Evolutionary conservation across 2,329 filamentous ascomycete genomes (phyloP).

Genomic region (Pseudogymnoascus sp.): DNA sequence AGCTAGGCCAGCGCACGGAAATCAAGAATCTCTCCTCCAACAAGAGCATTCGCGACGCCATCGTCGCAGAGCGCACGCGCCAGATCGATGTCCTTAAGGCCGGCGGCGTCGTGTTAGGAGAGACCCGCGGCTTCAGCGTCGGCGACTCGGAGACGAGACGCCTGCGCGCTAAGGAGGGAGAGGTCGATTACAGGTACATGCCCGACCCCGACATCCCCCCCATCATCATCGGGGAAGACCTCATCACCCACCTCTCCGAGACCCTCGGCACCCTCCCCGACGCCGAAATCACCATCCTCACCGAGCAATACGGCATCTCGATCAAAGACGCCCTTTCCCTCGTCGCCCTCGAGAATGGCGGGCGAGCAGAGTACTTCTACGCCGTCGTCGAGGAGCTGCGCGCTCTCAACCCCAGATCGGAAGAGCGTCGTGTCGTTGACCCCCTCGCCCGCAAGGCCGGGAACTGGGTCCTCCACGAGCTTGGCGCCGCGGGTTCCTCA

Average conservation of each 20-base stretch:
- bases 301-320: conserved; percentile 57
- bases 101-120: conserved; percentile 68
- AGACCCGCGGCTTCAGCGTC: conserved; percentile 89
- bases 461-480: conserved; percentile 68
- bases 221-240: conserved; percentile 61
- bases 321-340: conserved; percentile 78
- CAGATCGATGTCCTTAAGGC: conserved; percentile 74
- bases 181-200: conserved; percentile 98
- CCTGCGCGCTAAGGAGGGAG: conserved; percentile 86
- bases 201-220: conserved; percentile 86
- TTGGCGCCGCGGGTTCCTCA: conserved; percentile 53
- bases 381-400: conserved; percentile 44
- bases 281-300: conserved; percentile 53
- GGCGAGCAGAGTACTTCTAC: conserved; percentile 74
- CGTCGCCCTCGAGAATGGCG: conserved; percentile 67
- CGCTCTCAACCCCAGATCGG: background rate
- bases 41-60: conserved; percentile 90
- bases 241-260: conserved; percentile 54
- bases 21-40: conserved; percentile 97
- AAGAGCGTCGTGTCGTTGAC: too few relatives aligned
- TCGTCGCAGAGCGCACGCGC: conserved; percentile 80
- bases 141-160: conserved; percentile 73
- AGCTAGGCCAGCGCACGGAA: conserved; percentile 79
- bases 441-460: conserved; percentile 29
- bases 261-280: conserved; percentile 68